Evolutionary conservation across 2,329 filamentous ascomycete genomes (phyloP).

Genomic region (Amylocarpus encephaloides): DNA sequence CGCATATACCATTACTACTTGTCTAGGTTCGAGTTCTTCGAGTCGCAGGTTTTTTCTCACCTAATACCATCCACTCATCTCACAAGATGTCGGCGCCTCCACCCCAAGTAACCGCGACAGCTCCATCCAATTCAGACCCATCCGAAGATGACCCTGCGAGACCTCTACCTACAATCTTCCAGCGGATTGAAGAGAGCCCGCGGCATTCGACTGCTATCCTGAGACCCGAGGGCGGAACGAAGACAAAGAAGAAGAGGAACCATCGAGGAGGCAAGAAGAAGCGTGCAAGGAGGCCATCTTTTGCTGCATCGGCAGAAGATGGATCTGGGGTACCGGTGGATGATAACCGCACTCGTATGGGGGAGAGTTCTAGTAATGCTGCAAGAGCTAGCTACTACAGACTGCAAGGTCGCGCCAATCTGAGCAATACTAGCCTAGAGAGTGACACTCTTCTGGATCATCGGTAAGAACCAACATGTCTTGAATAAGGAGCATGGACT

Average conservation of each 20-base stretch:
- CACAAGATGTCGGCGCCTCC: conserved; percentile 6
- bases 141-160: conserved; percentile 11
- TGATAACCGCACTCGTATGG: conserved; percentile 32
- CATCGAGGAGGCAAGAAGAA: conserved; percentile 75
- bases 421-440: conserved; percentile 82
- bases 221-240: conserved; percentile 7
- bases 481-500: not conserved
- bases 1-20: no score
- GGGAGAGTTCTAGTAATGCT: conserved; percentile 21
- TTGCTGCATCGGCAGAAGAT: conserved; percentile 57
- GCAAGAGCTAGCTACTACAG: conserved; percentile 41
- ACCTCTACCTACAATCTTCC: conserved; percentile 25
- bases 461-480: conserved; percentile 44
- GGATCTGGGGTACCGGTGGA: conserved; percentile 23
- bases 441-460: conserved; percentile 86
- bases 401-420: conserved; percentile 52
- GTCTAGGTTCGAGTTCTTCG: not conserved
- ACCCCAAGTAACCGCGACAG: conserved; percentile 1
- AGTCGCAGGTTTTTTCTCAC: not conserved
- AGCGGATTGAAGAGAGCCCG: conserved; percentile 9
- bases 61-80: not conserved
- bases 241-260: conserved; percentile 57
- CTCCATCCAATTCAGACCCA: conserved; percentile 9
- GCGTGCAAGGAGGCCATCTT: conserved; percentile 70
- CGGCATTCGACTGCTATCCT: conserved; percentile 16